These are phyloP conservation scores for Trypanosoma brucei DNA, from an alignment of 208 protist genomes.

Conservation along the genomic window DNA sequence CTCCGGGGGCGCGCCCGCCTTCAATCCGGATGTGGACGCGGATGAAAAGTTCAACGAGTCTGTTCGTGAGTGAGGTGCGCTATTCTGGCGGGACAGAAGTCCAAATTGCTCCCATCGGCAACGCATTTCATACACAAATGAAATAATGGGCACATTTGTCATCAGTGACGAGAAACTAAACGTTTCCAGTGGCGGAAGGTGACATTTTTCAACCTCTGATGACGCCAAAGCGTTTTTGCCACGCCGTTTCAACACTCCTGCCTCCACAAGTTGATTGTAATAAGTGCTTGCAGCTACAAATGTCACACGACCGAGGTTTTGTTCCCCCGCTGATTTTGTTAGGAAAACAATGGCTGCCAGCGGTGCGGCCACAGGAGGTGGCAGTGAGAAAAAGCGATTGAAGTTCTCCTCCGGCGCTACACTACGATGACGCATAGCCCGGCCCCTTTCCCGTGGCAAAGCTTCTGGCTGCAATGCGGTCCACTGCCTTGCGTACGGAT, in stretches of 20 bases:
- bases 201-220: slow-evolving; percentile 3
- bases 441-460: neutral
- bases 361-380: slow-evolving; percentile 71
- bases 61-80: slow-evolving; percentile 14
- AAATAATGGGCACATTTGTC: slow-evolving; percentile 82
- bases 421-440: neutral
- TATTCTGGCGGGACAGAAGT: slow-evolving; percentile 27
- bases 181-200: slow-evolving; percentile 74
- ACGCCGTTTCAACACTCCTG: slow-evolving; percentile 48
- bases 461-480: neutral
- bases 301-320: slow-evolving; percentile 75
- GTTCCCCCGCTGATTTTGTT: slow-evolving; percentile 85
- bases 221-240: neutral
- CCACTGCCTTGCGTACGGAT: too few relatives aligned
- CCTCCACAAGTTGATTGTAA: slow-evolving; percentile 72
- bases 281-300: slow-evolving; percentile 78
- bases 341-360: slow-evolving; percentile 80
- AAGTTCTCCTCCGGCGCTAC: slow-evolving; percentile 7
- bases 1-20: slow-evolving; percentile 2
- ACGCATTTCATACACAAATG: slow-evolving; percentile 85
- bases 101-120: slow-evolving; percentile 71
- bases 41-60: slow-evolving; percentile 6
- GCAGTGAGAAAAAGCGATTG: slow-evolving; percentile 35
- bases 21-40: slow-evolving; percentile 12
- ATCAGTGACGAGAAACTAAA: slow-evolving; percentile 85